phyloP scores from a whole-genome alignment of 768 basidiomycete genomes.

The Collybia sp. region DNA sequence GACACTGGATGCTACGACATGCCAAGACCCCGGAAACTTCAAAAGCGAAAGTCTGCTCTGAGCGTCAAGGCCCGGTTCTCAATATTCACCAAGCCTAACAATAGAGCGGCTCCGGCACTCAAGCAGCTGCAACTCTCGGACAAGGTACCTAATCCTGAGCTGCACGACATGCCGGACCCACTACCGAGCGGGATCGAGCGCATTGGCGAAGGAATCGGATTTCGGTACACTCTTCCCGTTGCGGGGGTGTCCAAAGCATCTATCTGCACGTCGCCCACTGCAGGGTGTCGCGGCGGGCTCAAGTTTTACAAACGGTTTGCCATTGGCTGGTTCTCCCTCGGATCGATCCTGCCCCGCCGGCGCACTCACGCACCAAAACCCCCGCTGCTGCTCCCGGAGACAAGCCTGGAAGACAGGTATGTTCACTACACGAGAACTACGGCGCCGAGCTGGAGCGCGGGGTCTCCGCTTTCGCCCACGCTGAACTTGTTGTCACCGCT shows the following conservation, averaged over 20 bases:
- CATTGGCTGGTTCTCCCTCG: slow-evolving; percentile 5
- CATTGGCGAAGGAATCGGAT: slow-evolving; percentile 50
- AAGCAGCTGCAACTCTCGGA: slow-evolving; percentile 27
- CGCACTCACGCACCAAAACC: slow-evolving; percentile 2
- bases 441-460: slow-evolving; percentile 13
- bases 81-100: too few species aligned
- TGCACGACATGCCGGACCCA: slow-evolving; percentile 19
- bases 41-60: slow-evolving; percentile 32
- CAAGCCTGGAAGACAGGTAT: not conserved
- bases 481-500: not conserved
- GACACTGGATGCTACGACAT: slow-evolving; percentile 2
- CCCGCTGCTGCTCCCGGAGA: slow-evolving; percentile 6
- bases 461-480: slow-evolving; percentile 4
- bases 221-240: slow-evolving; percentile 31
- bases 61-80: slow-evolving; percentile 19
- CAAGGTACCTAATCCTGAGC: slow-evolving; percentile 19
- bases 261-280: slow-evolving; percentile 12
- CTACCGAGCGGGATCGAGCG: slow-evolving; percentile 42
- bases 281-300: slow-evolving; percentile 12
- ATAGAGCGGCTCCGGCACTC: slow-evolving; percentile 30
- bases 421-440: slow-evolving; percentile 4
- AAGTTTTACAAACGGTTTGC: not conserved
- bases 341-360: slow-evolving; percentile 9
- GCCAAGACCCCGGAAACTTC: slow-evolving; percentile 28
- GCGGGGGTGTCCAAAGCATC: slow-evolving; percentile 19